phyloP scores from a whole-genome alignment of 2,329 filamentous ascomycete genomes.

The Pleomassaria siparia region DNA sequence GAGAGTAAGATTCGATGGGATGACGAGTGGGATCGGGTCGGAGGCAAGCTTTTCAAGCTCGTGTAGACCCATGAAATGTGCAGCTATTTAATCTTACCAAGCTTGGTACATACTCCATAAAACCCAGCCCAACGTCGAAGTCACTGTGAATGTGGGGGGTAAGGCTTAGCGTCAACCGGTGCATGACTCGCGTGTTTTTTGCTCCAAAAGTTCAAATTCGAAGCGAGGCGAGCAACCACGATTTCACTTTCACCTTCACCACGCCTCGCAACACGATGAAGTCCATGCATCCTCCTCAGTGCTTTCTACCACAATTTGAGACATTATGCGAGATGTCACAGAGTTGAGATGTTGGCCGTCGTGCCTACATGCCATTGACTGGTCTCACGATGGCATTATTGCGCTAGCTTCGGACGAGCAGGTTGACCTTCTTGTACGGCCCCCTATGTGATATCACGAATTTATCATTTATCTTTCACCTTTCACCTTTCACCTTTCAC shows the following conservation, averaged over 20 bases:
- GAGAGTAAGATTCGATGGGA: slow-evolving; percentile 84
- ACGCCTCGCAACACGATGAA: not conserved
- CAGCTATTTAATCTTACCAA: not conserved
- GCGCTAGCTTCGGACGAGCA: slow-evolving; percentile 59
- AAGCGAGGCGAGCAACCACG: not conserved
- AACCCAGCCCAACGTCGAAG: not conserved
- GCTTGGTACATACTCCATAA: too few relatives aligned
- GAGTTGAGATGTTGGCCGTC: slow-evolving; percentile 51
- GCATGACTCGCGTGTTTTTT: slow-evolving; percentile 1
- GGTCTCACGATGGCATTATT: slow-evolving; percentile 61
- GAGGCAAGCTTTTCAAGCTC: slow-evolving; percentile 65
- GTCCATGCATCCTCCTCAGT: not conserved
- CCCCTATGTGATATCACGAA: too few relatives aligned
- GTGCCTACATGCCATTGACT: slow-evolving; percentile 56
- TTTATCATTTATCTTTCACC: too few relatives aligned
- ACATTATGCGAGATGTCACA: slow-evolving; percentile 37
- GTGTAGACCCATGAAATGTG: slow-evolving; percentile 2
- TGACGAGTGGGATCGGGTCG: slow-evolving; percentile 86
- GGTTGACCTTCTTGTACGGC: slow-evolving; percentile 54
- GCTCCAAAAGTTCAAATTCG: slow-evolving; percentile 1
- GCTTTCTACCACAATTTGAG: not conserved
- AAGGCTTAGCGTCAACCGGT: not conserved
- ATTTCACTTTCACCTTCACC: slow-evolving; percentile 1
- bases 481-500: too few relatives aligned
- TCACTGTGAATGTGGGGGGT: not conserved